Evolutionary conservation across 768 basidiomycete genomes (phyloP).

Genomic region (Imleria badia): DNA sequence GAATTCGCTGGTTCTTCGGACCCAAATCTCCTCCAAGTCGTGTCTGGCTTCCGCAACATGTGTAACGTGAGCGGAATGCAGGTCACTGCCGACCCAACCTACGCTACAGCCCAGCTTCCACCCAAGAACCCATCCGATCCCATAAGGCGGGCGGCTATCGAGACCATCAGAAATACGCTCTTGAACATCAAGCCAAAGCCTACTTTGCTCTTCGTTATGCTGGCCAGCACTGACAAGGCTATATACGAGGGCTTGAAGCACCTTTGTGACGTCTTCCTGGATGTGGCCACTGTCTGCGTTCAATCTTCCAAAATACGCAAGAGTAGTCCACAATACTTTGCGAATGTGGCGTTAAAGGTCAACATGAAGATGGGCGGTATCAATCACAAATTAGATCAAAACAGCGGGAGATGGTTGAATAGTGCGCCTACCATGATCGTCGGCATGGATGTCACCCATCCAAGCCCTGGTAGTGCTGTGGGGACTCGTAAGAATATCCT

Average conservation of each 20-base stretch:
- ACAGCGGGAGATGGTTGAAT: conserved; percentile 39
- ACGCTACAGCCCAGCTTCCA: conserved; percentile 46
- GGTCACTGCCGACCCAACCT: conserved; percentile 37
- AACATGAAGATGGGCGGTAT: conserved; percentile 58
- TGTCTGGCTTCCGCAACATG: conserved; percentile 60
- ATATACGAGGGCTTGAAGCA: conserved; percentile 54
- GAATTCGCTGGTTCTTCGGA: conserved; percentile 61
- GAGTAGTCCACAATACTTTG: conserved; percentile 53
- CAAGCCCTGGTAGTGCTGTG: conserved; percentile 65
- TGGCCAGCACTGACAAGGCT: conserved; percentile 46
- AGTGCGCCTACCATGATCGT: conserved; percentile 50
- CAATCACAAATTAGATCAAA: conserved; percentile 46
- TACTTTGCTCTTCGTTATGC: conserved; percentile 44
- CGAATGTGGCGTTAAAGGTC: conserved; percentile 55
- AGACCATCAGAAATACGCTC: conserved; percentile 42
- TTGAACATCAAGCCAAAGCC: conserved; percentile 41
- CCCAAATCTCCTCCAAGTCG: conserved; percentile 44
- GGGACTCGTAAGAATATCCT: conserved; percentile 39
- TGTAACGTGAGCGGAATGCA: conserved; percentile 64
- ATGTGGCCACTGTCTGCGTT: conserved; percentile 66
- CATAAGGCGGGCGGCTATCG: conserved; percentile 50
- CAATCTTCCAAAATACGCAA: conserved; percentile 71
- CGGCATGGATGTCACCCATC: conserved; percentile 73
- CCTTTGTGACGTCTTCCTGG: conserved; percentile 49
- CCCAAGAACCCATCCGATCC: conserved; percentile 53